These are phyloP conservation scores for Xenoacremonium recifei DNA, from an alignment of 2,329 filamentous ascomycete genomes.

Conservation along the genomic window DNA sequence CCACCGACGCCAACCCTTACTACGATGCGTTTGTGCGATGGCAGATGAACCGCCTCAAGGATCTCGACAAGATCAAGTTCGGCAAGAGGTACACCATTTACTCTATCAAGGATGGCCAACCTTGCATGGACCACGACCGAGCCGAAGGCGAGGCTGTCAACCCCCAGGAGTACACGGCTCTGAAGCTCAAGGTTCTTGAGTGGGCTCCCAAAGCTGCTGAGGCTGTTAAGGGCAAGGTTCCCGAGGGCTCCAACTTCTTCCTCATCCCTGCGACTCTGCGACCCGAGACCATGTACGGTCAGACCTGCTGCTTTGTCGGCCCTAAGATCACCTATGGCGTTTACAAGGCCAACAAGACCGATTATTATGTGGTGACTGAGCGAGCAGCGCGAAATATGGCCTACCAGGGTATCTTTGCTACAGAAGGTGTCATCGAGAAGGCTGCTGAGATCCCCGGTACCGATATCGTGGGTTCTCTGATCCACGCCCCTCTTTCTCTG, in stretches of 20 bases:
- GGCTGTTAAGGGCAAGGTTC: constrained; percentile 73
- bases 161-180: constrained; percentile 86
- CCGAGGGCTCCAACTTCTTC: constrained; percentile 76
- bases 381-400: constrained; percentile 94
- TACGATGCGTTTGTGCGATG: constrained; percentile 94
- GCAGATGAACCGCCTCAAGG: constrained; percentile 93
- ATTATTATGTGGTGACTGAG: constrained; percentile 83
- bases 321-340: constrained; percentile 87
- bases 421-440: constrained; percentile 73
- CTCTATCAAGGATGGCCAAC: constrained; percentile 46
- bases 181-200: constrained; percentile 89
- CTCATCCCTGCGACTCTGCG: constrained; percentile 89
- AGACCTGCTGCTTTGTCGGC: constrained; percentile 92
- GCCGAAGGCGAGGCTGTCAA: constrained; percentile 51
- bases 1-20: constrained; percentile 94
- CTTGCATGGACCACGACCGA: constrained; percentile 49
- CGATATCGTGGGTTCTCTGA: constrained; percentile 81
- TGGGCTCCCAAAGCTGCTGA: constrained; percentile 78
- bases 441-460: constrained; percentile 74
- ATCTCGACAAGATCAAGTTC: constrained; percentile 89
- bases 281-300: constrained; percentile 98
- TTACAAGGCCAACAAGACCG: constrained; percentile 73
- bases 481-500: constrained; percentile 84
- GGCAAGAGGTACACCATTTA: constrained; percentile 93
- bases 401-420: constrained; percentile 81